phyloP scores from a whole-genome alignment of 164 flowering plant genomes.

The Liquidambar formosana region DNA sequence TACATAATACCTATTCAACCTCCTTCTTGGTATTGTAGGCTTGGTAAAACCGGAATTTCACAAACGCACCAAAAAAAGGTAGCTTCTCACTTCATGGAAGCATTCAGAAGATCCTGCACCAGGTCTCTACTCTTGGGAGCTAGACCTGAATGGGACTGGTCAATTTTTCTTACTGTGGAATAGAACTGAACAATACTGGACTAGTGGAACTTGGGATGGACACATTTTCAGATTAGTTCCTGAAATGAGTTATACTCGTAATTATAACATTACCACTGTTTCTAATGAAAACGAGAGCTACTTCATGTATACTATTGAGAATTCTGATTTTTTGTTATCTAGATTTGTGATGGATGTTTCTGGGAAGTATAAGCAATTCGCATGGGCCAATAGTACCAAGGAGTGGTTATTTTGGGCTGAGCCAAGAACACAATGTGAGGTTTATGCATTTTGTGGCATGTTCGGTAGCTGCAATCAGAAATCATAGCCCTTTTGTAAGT shows the following conservation, averaged over 20 bases:
- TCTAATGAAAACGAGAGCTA: conserved; percentile 5
- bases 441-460: conserved; percentile 4
- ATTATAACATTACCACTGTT: conserved; percentile 3
- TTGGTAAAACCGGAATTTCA: too few relatives aligned
- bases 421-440: background rate
- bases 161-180: conserved; percentile 43
- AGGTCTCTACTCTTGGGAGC: conserved; percentile 47
- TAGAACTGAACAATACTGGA: conserved; percentile 33
- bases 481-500: conserved; percentile 5
- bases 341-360: conserved; percentile 5
- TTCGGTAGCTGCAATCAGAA: background rate
- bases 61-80: conserved; percentile 21
- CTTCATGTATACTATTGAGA: background rate
- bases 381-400: background rate
- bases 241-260: conserved; percentile 32
- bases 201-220: conserved; percentile 46
- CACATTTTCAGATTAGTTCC: conserved; percentile 38
- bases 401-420: background rate
- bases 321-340: background rate
- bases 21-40: too few relatives aligned
- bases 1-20: too few relatives aligned
- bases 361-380: background rate
- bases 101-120: conserved; percentile 53
- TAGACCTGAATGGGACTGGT: conserved; percentile 28
- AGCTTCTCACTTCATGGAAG: conserved; percentile 55